phyloP scores from a whole-genome alignment of 2,329 filamentous ascomycete species.

The Bretziella fagacearum region DNA sequence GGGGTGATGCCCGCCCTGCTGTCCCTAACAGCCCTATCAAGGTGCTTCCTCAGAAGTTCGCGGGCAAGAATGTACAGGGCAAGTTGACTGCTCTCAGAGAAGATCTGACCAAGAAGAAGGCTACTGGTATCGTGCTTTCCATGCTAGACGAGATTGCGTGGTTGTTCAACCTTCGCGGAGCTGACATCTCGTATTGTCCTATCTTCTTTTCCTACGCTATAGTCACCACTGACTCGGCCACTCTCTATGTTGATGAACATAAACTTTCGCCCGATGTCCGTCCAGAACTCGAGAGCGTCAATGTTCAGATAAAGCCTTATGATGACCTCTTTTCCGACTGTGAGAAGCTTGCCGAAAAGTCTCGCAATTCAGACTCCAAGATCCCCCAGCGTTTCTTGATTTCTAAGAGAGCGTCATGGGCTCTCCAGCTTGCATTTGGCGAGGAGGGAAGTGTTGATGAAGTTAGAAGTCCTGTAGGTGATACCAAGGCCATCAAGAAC shows the following conservation, averaged over 20 bases:
- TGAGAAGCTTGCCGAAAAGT: constrained; percentile 38
- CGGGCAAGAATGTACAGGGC: constrained; percentile 64
- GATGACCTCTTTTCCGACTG: constrained; percentile 63
- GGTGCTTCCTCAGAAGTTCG: constrained; percentile 52
- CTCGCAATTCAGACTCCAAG: constrained; percentile 21
- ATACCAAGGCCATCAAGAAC: constrained; percentile 92
- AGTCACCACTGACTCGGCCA: constrained; percentile 59
- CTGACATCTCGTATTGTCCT: constrained; percentile 91
- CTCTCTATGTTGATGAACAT: constrained; percentile 65
- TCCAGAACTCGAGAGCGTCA: constrained; percentile 49
- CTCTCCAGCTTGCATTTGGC: constrained; percentile 68
- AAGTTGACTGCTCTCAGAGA: constrained; percentile 82
- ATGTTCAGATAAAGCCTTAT: constrained; percentile 67
- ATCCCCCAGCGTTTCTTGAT: constrained; percentile 54
- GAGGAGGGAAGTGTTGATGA: constrained; percentile 77
- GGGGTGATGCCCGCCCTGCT: constrained; percentile 56
- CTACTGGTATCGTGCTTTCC: constrained; percentile 72
- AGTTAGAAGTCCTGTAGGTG: constrained; percentile 67
- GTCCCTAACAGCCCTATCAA: constrained; percentile 61
- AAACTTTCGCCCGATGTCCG: constrained; percentile 57
- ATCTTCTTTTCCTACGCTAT: constrained; percentile 97
- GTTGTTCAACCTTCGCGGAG: constrained; percentile 94
- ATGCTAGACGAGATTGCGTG: constrained; percentile 95
- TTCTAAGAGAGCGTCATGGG: constrained; percentile 86
- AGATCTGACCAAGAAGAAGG: constrained; percentile 80